Base-by-base conservation (phyloP, 2,329 filamentous ascomycete species). In the Trichoderma cornu-damae region DNA sequence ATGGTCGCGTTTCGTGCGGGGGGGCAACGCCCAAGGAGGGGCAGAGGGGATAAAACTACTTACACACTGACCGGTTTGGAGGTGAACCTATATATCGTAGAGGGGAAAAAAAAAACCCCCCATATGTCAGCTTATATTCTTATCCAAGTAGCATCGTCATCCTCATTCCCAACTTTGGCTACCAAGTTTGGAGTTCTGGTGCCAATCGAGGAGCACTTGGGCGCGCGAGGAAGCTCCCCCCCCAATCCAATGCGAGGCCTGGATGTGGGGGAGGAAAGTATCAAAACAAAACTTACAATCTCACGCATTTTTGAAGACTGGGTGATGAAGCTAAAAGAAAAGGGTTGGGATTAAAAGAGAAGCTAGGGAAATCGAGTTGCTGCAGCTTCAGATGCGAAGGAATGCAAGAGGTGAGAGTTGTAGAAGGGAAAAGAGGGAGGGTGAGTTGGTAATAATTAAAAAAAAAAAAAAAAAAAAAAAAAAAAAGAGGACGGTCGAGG, bases 1-100 rank as follows among this genome's bases (percentile, higher is more conserved):
- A 63, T 58, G 48, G 30, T 50, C 54, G 40, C 47, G 32, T 58
- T 40, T 44, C 34, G 34, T 32, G 46, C 38, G 57, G 48, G 55
- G 46, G 43, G 48, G 20, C 20, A 49, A 35, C 16, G 38, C 38
- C 42, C 53, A 57, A 57, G 47, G 47, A 38, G 52, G 58, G 30
- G 16, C 60, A 24, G 32, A 56, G 58, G 46, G 40, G 61, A 16
- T n/a, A 30, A 57, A 52, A 79, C n/a, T 30, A 55, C 79, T 77
- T 77, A 96, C 92, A 83, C 93, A 97, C 87, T 97, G 94, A 79
- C 94, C 94, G 83, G 94, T 97, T 83, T 97, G 94, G 71, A 99
- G 90, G 81, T 97, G 94, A 79, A 97, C 92, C 93, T 97, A 74
- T 70, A 75, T 76, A 72, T 72, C 20, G n/a, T n/a, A n/a, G n/a